Base-by-base conservation (phyloP, 2,329 filamentous ascomycete genomes). In the Elsinoe fawcettii region DNA sequence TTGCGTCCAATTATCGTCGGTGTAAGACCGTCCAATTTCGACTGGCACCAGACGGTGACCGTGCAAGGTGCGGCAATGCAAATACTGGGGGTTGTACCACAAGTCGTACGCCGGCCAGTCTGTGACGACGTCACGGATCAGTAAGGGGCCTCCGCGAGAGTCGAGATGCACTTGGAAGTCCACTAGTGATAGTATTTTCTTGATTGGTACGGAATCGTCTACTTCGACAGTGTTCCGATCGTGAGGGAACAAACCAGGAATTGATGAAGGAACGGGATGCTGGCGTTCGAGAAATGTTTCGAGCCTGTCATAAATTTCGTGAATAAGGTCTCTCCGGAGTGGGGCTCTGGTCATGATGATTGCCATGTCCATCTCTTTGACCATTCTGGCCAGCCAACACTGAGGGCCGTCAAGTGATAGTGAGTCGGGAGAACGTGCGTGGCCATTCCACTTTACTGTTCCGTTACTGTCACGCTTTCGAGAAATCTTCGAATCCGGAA, bases 1-100 rank as follows among this genome's bases (percentile, higher is more conserved):
- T 70, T 97, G 92, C 0, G 85, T 84, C 91, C 92, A 96, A 20
- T 78, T 85, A 18, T 82, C 80, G 61, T 96, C 90, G 1, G 90
- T 91, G 67, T 97, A 99, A 66, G 87, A 93, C 47, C 87, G 77
- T 0, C 93, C 92, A 34, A 70, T 61, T 69, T 97, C 91, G 2
- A 96, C 80, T 0, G 92, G 92, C 0, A 97, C 88, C 0, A 96
- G 79, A 9, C 93, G 80, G 30, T 84, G 77, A 0, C 93, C 93
- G 2, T 77, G 80, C 34, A 96, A 82, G 0, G 91, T 96, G 57
- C 77, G 79, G 9, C 81, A 77, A 9, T 90, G 76, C 58, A 96
- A 82, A 69, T 96, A 96, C 0, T 75, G 74, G 0, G 85, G 84
- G n/a, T 78, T 81, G 7, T 74, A 77, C 93, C 93, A 99, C 0